These are phyloP conservation scores for Fusarium napiforme DNA, from an alignment of 2,329 filamentous ascomycete species.

Conservation along the genomic window DNA sequence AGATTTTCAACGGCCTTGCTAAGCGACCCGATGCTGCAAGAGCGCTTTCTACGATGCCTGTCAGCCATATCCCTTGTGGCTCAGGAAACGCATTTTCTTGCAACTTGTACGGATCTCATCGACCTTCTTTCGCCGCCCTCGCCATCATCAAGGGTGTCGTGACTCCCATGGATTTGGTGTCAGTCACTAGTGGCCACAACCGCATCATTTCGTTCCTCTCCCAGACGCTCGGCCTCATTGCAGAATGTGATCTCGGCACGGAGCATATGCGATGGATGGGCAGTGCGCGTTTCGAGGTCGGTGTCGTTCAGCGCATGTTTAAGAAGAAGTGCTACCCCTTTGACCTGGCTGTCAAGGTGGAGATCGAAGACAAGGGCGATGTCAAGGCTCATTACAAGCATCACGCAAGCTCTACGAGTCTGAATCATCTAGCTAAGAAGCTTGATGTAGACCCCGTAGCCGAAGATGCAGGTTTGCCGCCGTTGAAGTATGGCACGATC, in stretches of 20 bases:
- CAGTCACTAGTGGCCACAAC: slow-evolving; percentile 82
- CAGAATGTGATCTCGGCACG: slow-evolving; percentile 89
- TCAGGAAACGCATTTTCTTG: slow-evolving; percentile 94
- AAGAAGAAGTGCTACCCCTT: slow-evolving; percentile 85
- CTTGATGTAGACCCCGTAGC: slow-evolving; percentile 38
- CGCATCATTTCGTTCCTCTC: slow-evolving; percentile 89
- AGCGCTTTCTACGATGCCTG: slow-evolving; percentile 80
- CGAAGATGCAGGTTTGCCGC: slow-evolving; percentile 69
- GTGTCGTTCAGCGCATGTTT: slow-evolving; percentile 81
- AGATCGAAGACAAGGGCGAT: slow-evolving; percentile 77
- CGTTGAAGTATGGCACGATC: slow-evolving; percentile 81
- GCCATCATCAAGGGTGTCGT: slow-evolving; percentile 87
- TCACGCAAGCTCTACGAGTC: slow-evolving; percentile 52
- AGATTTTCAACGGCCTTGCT: slow-evolving; percentile 93
- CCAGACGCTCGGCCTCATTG: slow-evolving; percentile 88
- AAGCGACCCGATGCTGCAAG: slow-evolving; percentile 78
- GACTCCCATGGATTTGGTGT: slow-evolving; percentile 87
- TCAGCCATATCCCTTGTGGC: slow-evolving; percentile 90
- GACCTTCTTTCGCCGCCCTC: slow-evolving; percentile 79
- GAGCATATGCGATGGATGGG: slow-evolving; percentile 97
- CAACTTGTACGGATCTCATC: slow-evolving; percentile 86
- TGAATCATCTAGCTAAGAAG: slow-evolving; percentile 40
- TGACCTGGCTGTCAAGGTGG: slow-evolving; percentile 86
- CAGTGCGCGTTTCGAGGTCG: slow-evolving; percentile 82
- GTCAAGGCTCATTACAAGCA: slow-evolving; percentile 79